These are phyloP conservation scores for Calonectria naviculata DNA, from an alignment of 2,329 filamentous ascomycete genomes.

Conservation along the genomic window DNA sequence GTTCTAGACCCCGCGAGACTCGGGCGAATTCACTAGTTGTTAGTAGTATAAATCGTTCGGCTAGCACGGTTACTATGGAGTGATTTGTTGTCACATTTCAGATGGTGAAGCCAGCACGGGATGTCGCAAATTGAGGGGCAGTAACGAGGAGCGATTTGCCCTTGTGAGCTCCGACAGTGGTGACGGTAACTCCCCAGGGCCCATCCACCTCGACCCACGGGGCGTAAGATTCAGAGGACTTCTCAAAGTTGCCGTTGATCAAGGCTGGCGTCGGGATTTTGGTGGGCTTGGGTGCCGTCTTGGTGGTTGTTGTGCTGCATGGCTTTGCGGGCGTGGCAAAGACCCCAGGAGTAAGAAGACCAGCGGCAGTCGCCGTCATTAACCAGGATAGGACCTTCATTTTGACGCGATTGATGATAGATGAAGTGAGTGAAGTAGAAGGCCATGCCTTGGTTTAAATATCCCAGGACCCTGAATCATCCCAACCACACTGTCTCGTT, in stretches of 20 bases:
- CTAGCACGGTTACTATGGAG: background rate
- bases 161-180: background rate
- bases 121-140: background rate
- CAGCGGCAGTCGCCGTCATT: background rate
- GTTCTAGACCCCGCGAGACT: background rate
- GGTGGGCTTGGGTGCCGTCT: background rate
- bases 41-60: background rate
- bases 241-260: background rate
- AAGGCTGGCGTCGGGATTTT: background rate
- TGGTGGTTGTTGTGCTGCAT: background rate
- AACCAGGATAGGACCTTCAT: background rate
- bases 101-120: background rate
- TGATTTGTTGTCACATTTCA: too few species aligned
- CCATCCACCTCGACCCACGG: background rate
- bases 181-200: background rate
- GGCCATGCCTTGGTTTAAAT: background rate
- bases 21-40: background rate
- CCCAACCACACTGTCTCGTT: background rate
- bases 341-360: background rate
- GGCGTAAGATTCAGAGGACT: background rate
- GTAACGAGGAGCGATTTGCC: background rate
- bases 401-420: background rate
- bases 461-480: too few species aligned
- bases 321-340: background rate
- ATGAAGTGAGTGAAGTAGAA: too few species aligned